Percentiles rank a stretch among this genome's conserved stretches.
Conservation (phyloP, 495 filamentous ascomycete genomes). For the Podospora fimiseda region DNA sequence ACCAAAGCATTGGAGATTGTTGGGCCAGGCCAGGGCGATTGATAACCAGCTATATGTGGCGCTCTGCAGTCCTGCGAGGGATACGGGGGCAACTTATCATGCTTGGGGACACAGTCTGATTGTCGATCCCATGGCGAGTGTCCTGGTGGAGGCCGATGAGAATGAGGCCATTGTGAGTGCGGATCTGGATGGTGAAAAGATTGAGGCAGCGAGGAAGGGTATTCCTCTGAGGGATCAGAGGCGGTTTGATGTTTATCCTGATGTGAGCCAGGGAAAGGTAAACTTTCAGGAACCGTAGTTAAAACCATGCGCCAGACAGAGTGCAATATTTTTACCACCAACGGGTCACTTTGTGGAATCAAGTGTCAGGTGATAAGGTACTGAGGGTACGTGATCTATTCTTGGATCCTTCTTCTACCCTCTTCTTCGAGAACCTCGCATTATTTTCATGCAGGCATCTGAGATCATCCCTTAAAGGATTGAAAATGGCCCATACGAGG, state of each 20-base stretch:
- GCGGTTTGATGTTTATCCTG: slow-evolving; percentile 92
- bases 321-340: no score
- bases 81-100: slow-evolving; percentile 69
- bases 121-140: slow-evolving; percentile 78
- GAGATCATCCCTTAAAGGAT: neutral
- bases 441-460: neutral
- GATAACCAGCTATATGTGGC: slow-evolving; percentile 96
- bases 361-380: no score
- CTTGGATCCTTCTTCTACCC: neutral
- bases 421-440: neutral
- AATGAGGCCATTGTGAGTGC: slow-evolving; percentile 69
- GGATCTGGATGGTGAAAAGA: slow-evolving; percentile 62
- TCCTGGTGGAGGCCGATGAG: slow-evolving; percentile 69
- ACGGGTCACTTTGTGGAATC: neutral
- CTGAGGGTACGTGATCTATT: slow-evolving; percentile 5
- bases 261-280: slow-evolving; percentile 58
- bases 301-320: no score
- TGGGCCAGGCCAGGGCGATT: slow-evolving; percentile 74
- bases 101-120: slow-evolving; percentile 90
- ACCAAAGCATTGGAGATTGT: slow-evolving; percentile 81
- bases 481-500: neutral
- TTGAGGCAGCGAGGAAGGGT: slow-evolving; percentile 70
- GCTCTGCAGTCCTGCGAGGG: slow-evolving; percentile 84
- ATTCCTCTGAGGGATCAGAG: slow-evolving; percentile 84
- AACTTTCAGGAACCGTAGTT: slow-evolving; percentile 21